Evolutionary conservation across 1,284 basidiomycete genomes (phyloP), one percentile per base, ranked within the genome.

Genomic region (Fomitopsis schrenkii): DNA sequence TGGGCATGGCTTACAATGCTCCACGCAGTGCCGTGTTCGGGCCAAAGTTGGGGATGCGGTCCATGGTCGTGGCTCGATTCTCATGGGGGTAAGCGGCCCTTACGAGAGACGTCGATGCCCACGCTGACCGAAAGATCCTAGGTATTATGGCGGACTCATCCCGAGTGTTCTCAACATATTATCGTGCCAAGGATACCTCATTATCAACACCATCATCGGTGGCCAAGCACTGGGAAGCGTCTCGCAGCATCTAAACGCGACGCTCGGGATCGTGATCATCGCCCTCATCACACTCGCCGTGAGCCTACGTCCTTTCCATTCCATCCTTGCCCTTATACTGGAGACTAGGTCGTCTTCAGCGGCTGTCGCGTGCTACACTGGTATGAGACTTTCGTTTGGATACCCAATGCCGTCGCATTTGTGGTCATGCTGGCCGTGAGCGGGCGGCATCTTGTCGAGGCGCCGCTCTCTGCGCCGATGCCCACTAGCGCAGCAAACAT

Each of bases 241-340:
- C 8, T 87, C 83, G 46, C 70, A 73, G 19, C 76, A 77, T 59
- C 67, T 85, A 17, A 67, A 79, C 60, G 80, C 80, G 52, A 80
- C 83, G 0, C 59, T 91, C 6, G 93, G 93, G 1, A 94, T 95
- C 63, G 87, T 92, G 17, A 87, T 95, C 60, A 89, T 94, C 33
- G 79, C 84, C 2, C 62, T 90, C 30, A 80, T 93, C 36, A 85
- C 88, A 0, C 77, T 94, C 28, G 76, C 80, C 36, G 83, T 91
- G 48, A 26, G 68, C 44, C 70, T 79, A 67, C 19, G 33, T 28
- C 9, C 33, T 14, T 19, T 17, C 12, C 40, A 22, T 26, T 19
- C 52, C n/a, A 14, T 55, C 22, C 14, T 59, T 9, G 46, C 19
- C 58, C 4, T 17, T 46, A 22, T 69, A 81, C 12, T 9, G 17